phyloP scores from a whole-genome alignment of 371 early-diverging fungal genomes.

The Lichtheimia ramosa region DNA sequence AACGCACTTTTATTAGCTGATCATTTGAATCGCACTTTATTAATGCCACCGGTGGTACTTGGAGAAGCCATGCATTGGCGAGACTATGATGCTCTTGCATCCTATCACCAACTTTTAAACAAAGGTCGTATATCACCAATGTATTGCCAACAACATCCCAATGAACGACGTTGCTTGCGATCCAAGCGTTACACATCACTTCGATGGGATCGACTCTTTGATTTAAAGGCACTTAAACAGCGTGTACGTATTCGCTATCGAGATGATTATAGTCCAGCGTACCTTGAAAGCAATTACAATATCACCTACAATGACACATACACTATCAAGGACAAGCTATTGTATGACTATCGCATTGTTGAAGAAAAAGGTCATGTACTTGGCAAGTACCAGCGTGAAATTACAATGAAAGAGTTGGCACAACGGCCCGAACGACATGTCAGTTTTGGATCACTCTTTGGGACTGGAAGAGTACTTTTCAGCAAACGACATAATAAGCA shows the following conservation, averaged over 20 bases:
- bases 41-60: constrained; percentile 56
- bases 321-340: constrained; percentile 33
- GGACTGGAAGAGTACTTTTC: constrained; percentile 49
- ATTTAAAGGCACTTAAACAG: constrained; percentile 25
- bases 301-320: constrained; percentile 24
- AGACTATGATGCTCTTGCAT: constrained; percentile 33
- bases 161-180: not conserved
- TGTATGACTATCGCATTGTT: constrained; percentile 53
- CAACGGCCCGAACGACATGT: constrained; percentile 42
- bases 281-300: constrained; percentile 22
- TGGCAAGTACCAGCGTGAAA: constrained; percentile 37
- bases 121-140: constrained; percentile 2
- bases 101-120: constrained; percentile 28
- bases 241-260: constrained; percentile 28
- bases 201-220: constrained; percentile 40
- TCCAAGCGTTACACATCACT: constrained; percentile 28
- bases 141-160: no score
- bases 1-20: constrained; percentile 57
- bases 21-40: constrained; percentile 51
- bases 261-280: constrained; percentile 19
- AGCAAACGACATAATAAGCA: constrained; percentile 12
- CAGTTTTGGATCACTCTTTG: constrained; percentile 61
- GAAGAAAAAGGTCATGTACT: constrained; percentile 27
- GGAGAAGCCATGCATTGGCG: constrained; percentile 46
- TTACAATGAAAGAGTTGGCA: constrained; percentile 38